Evolutionary conservation across 2,329 filamentous ascomycete genomes (phyloP), one percentile per base, ranked within the genome.

Genomic region (Aaosphaeria pasadenensis): DNA sequence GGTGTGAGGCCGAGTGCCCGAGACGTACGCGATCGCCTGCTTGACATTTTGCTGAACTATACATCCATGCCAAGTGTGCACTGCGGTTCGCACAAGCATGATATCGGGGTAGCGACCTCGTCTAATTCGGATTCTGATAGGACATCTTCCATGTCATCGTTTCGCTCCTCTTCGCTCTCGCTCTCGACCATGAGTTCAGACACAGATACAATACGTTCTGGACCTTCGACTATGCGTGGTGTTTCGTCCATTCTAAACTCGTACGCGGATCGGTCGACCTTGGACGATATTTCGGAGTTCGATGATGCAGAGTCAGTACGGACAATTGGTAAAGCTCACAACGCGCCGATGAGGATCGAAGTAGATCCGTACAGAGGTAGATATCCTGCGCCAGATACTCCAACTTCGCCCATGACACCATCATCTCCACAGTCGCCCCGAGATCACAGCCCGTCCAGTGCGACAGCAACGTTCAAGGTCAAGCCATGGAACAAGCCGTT

Each of bases 1-100:
- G 58, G 55, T 24, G 53, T 70, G 5, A 66, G 75, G 13, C 75
- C 75, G 1, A 64, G 63, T 2, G 74, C 74, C 6, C 55, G 64
- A 11, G 67, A 69, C 44, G 72, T 77, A 5, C 66, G 72, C 6
- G 70, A 74, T 45, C 63, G 63, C 24, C 47, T 71, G 5, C 54
- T 64, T 2, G 63, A 64, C 5, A 64, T 70, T 13, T 48, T 71
- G 7, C 50, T 58, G 29, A 58, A 60, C 13, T 54, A 62, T 30
- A 66, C 67, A 1, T 56, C 56, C 1, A 67, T 71, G 43, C 58
- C 60, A 6, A 56, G 62, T 29, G 58, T 70, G 9, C 69, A 71
- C 44, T 71, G 69, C 47, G 62, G 57, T 7, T 59, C 57, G 9
- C 66, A 68, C 39, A 60, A 57, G 17, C 60, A 69, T 32, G 65